Base-by-base conservation (phyloP, 2,329 filamentous ascomycete genomes). In the Hypoxylon sp. region DNA sequence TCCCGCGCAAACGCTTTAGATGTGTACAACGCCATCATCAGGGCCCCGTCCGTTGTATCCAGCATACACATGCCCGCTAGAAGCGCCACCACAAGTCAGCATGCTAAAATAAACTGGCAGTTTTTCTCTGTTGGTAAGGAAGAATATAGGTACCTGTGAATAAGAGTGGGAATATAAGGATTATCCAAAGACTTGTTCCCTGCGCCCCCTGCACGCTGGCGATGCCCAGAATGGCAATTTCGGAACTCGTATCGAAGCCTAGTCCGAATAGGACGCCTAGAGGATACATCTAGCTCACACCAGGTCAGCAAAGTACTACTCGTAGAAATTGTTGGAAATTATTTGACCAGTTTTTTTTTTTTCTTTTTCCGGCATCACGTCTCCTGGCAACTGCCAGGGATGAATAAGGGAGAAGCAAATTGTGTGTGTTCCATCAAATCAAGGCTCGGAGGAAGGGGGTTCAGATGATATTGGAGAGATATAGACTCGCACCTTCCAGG, bases 1-100 rank as follows among this genome's bases (percentile, higher is more conserved):
- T 98, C 94, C 61, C 91, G 84, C 0, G 92, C 89, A 48, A 96
- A 90, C 29, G 91, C 83, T 65, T 87, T 92, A 39, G 90, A 91
- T 0, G 94, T 94, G 79, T 99, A 98, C 0, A 98, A 83, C 0
- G 91, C 90, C 88, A 97, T 94, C 94, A 98, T 98, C 19, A 97
- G 84, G 0, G 95, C 95, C 23, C 95, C 95, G 73, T 98, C 96
- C 0, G 90, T 91, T 0, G 94, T 97, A 78, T 98, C 96, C 5
- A 98, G 83, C 21, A 98, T 85, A 77, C 94, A 97, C 96, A 99
- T 98, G 63, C 93, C 96, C 0, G 91, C 93, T 90, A 51, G 2
- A 1, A 14, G 21, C 14, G 19, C 2, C 11, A 12, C 29, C 29
- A 3, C 1, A 7, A 23, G 11, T 37, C 41, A 55, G 30, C 23